Conservation (phyloP, 352 stramenopile genomes). For the Globisporangium emineosum region DNA sequence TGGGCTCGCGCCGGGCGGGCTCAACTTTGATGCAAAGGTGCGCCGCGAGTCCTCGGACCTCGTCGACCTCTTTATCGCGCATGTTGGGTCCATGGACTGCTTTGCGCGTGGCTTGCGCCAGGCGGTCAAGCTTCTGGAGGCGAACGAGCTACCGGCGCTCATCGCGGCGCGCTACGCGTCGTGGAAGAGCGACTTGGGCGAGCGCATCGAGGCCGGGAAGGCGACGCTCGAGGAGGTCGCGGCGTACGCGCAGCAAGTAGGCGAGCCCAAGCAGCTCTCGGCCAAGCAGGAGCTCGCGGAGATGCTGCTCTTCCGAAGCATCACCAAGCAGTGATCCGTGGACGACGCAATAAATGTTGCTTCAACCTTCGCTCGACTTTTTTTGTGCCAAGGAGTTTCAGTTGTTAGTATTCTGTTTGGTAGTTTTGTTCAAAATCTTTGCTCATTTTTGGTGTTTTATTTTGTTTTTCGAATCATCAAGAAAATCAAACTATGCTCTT, state of each 20-base stretch:
- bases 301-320: constrained; percentile 50
- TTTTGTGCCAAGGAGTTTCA: neutral
- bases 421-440: constrained; percentile 8
- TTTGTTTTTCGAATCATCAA: too few relatives aligned
- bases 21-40: constrained; percentile 89
- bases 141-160: constrained; percentile 49
- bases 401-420: neutral
- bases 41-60: constrained; percentile 76
- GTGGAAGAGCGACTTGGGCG: constrained; percentile 56
- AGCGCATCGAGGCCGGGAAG: constrained; percentile 54
- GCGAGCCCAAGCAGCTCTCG: constrained; percentile 57
- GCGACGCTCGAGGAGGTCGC: constrained; percentile 66
- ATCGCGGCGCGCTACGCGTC: constrained; percentile 64
- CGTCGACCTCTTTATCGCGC: constrained; percentile 81
- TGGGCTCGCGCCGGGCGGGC: constrained; percentile 59
- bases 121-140: constrained; percentile 59
- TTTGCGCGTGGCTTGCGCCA: constrained; percentile 73
- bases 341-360: neutral
- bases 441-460: neutral
- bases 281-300: constrained; percentile 79
- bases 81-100: constrained; percentile 85
- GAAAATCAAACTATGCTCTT: neutral
- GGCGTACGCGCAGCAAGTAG: constrained; percentile 35
- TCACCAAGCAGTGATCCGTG: constrained; percentile 14
- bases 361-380: neutral